Evolutionary conservation across 1,284 basidiomycete species (phyloP).

Genomic region (Cutaneotrichosporon cyanovorans): DNA sequence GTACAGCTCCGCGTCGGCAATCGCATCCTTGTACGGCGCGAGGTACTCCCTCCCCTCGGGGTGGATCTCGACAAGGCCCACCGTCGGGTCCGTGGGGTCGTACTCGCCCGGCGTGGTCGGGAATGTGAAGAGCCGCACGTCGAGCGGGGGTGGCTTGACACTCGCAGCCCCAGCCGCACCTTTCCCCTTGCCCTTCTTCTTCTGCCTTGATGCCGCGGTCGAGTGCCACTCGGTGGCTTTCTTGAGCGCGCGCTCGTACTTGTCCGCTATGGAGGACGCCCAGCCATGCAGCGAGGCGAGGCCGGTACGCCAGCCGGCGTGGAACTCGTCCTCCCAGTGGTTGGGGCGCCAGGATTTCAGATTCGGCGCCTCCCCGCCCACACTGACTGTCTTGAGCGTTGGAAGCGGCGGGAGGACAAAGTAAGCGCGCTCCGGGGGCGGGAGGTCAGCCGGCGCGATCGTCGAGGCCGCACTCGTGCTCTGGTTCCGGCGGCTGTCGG

Average conservation of each 20-base stretch:
- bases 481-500: slow-evolving; percentile 20
- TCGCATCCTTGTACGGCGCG: slow-evolving; percentile 25
- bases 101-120: slow-evolving; percentile 25
- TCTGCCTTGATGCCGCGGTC: neutral
- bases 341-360: slow-evolving; percentile 25
- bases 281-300: slow-evolving; percentile 37
- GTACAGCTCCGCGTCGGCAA: slow-evolving; percentile 32
- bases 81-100: slow-evolving; percentile 25
- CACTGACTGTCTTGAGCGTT: slow-evolving; percentile 34
- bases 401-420: slow-evolving; percentile 45
- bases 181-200: slow-evolving; percentile 30
- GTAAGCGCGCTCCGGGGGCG: slow-evolving; percentile 32
- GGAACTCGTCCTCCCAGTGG: slow-evolving; percentile 42
- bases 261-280: slow-evolving; percentile 40
- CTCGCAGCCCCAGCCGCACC: slow-evolving; percentile 9
- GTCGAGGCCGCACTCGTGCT: slow-evolving; percentile 1
- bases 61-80: slow-evolving; percentile 34
- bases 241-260: slow-evolving; percentile 40
- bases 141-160: slow-evolving; percentile 32
- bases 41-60: slow-evolving; percentile 24
- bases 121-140: slow-evolving; percentile 40
- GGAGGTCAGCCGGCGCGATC: slow-evolving; percentile 20
- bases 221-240: slow-evolving; percentile 38
- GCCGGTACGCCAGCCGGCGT: slow-evolving; percentile 43
- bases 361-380: slow-evolving; percentile 42